phyloP scores from a whole-genome alignment of 306 rosid species.

The Sicyos edulis region DNA sequence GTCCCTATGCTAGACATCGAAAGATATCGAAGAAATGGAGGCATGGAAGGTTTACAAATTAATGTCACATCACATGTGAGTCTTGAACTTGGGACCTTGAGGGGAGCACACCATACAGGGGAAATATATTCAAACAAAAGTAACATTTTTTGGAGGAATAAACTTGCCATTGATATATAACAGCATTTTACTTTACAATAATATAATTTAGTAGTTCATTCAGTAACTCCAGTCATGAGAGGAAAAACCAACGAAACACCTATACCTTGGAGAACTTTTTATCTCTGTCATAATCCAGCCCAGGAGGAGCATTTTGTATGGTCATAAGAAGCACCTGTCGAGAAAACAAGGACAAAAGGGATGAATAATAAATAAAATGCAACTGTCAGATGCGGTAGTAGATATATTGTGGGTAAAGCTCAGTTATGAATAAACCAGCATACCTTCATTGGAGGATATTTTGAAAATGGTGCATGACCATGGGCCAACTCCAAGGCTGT shows the following conservation, averaged over 20 bases:
- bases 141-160: neutral
- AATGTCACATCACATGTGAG: too few relatives aligned
- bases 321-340: constrained; percentile 93
- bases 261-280: constrained; percentile 95
- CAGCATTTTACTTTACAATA: neutral
- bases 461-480: constrained; percentile 55
- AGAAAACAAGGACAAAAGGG: constrained; percentile 13
- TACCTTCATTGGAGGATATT: constrained; percentile 57
- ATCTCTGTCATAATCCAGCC: constrained; percentile 97
- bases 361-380: neutral
- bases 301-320: constrained; percentile 99
- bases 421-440: neutral
- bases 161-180: constrained; percentile 3
- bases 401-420: neutral
- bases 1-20: too few relatives aligned
- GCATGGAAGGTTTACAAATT: too few relatives aligned
- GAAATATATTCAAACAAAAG: constrained; percentile 3
- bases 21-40: too few relatives aligned
- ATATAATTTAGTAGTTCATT: neutral
- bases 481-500: constrained; percentile 58
- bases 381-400: constrained; percentile 13
- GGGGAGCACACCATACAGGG: neutral
- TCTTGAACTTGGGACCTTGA: too few relatives aligned
- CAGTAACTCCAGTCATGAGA: constrained; percentile 37
- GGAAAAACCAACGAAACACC: constrained; percentile 39